Percentiles rank a stretch among this genome's conserved stretches.
Conservation (phyloP, 169 alveolate genomes). For the Eimeria acervulina region DNA sequence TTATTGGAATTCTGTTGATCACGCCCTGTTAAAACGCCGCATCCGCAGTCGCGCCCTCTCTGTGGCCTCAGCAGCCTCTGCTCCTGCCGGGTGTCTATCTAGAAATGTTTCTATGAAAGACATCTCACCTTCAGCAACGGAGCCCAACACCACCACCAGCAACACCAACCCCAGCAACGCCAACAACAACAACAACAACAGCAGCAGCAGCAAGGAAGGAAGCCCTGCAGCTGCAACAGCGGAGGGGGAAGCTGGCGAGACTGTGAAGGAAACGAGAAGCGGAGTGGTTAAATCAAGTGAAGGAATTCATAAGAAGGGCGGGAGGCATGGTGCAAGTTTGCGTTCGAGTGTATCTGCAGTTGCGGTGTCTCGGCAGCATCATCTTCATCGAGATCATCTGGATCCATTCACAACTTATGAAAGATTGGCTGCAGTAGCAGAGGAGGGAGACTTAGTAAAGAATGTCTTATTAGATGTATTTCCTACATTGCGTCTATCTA, state of each 20-base stretch:
- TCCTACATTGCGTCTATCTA: conserved; percentile 82
- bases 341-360: conserved; percentile 1
- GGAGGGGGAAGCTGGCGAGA: background rate
- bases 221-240: background rate
- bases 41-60: background rate
- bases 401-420: conserved; percentile 60
- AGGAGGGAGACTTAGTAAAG: conserved; percentile 61
- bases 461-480: conserved; percentile 65
- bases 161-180: background rate
- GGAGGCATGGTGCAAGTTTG: background rate
- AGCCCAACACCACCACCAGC: background rate
- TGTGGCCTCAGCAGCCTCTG: conserved; percentile 14
- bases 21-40: conserved; percentile 4
- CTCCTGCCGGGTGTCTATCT: conserved; percentile 9
- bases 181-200: background rate
- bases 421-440: conserved; percentile 75
- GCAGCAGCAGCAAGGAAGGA: conserved; percentile 22
- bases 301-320: background rate
- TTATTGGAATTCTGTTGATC: conserved; percentile 84
- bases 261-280: too few species aligned
- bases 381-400: conserved; percentile 52
- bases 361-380: conserved; percentile 45
- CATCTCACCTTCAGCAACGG: background rate
- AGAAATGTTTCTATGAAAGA: background rate
- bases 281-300: background rate